phyloP scores from a whole-genome alignment of 352 stramenopile species.

The Pythium aristosporum region DNA sequence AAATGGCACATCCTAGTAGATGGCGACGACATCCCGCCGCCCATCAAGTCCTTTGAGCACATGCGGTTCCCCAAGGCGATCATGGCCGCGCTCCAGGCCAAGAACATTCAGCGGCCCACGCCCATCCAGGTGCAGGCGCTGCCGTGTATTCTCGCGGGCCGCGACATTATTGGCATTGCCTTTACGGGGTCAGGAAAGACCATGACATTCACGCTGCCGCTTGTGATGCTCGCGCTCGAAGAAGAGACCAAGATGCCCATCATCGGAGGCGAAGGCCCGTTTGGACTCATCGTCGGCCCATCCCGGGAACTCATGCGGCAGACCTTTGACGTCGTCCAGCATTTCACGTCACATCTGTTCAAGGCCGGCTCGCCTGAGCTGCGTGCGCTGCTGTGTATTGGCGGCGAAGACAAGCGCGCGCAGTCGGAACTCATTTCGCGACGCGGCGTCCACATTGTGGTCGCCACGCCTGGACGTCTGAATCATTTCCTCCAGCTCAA shows the following conservation, averaged over 20 bases:
- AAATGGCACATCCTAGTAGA: constrained; percentile 99
- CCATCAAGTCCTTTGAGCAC: constrained; percentile 96
- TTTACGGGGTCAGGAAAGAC: constrained; percentile 99
- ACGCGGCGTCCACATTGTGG: constrained; percentile 94
- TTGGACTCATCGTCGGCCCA: constrained; percentile 96
- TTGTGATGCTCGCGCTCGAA: constrained; percentile 97
- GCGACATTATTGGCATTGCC: constrained; percentile 99
- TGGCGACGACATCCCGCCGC: constrained; percentile 93
- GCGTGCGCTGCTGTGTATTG: constrained; percentile 94
- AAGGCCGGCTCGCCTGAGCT: constrained; percentile 78
- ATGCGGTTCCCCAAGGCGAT: constrained; percentile 97
- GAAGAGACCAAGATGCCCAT: constrained; percentile 95
- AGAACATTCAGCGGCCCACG: constrained; percentile 96
- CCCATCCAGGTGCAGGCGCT: constrained; percentile 99
- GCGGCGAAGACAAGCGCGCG: constrained; percentile 92
- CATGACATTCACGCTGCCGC: constrained; percentile 95
- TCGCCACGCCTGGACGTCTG: constrained; percentile 95
- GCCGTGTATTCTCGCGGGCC: constrained; percentile 94
- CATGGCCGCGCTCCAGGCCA: constrained; percentile 89
- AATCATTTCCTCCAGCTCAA: constrained; percentile 96
- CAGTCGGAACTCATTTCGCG: constrained; percentile 89
- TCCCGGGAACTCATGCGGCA: constrained; percentile 97
- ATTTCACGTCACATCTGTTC: constrained; percentile 88
- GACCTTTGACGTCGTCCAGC: constrained; percentile 96
- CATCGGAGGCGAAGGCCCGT: constrained; percentile 93